Conservation (phyloP, 2,329 filamentous ascomycete genomes). For the Davidsoniella eucalypti region DNA sequence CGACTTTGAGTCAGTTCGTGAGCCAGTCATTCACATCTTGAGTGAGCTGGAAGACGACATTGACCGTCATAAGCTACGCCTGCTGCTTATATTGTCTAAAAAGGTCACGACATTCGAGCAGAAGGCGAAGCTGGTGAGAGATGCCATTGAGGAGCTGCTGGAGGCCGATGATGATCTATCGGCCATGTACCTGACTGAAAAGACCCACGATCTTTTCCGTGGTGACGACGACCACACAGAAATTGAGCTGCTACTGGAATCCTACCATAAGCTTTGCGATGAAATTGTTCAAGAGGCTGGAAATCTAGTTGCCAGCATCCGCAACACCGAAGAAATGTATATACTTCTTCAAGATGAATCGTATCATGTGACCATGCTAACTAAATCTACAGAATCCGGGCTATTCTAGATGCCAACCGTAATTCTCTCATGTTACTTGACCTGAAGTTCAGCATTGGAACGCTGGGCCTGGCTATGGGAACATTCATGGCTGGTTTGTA, state of each 20-base stretch:
- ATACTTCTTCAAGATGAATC: constrained; percentile 19
- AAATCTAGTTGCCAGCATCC: constrained; percentile 83
- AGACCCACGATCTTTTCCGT: constrained; percentile 54
- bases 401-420: constrained; percentile 92
- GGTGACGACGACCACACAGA: constrained; percentile 83
- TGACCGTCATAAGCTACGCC: constrained; percentile 78
- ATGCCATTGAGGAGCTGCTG: constrained; percentile 85
- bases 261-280: constrained; percentile 93
- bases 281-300: constrained; percentile 93
- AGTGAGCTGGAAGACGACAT: constrained; percentile 92
- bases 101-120: constrained; percentile 94
- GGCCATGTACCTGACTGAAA: constrained; percentile 90
- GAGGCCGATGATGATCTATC: constrained; percentile 93
- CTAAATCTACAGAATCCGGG: constrained; percentile 52
- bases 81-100: constrained; percentile 87
- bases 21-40: constrained; percentile 78
- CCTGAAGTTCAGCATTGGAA: constrained; percentile 89
- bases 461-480: constrained; percentile 82
- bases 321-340: constrained; percentile 97
- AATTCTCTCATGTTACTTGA: constrained; percentile 97
- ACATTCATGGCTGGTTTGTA: constrained; percentile 98
- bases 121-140: constrained; percentile 82
- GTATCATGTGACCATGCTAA: constrained; percentile 13
- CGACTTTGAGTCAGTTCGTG: constrained; percentile 85
- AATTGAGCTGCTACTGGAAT: constrained; percentile 91